A percentile compares a stretch with the other conserved stretches of the same genome.
Evolutionary conservation across 805 yeast species (phyloP).

Genomic region (Saccharomycopsis selenospora): DNA sequence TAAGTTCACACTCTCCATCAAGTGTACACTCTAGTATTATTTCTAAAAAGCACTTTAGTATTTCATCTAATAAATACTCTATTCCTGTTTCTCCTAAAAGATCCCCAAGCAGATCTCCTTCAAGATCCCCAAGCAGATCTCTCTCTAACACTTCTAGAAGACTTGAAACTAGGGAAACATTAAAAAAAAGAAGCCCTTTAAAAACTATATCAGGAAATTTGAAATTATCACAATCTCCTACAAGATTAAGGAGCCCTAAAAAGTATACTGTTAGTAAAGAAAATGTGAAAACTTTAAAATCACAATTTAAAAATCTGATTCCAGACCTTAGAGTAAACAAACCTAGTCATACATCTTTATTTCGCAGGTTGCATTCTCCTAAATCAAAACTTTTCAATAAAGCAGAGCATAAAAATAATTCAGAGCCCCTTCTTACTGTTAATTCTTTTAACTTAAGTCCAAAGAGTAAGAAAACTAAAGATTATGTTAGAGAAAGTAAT

Average conservation of each 20-base stretch:
- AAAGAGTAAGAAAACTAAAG: neutral
- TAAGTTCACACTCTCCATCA: no score
- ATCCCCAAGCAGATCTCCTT: constrained; percentile 4
- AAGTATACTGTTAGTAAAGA: neutral
- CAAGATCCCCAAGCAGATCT: constrained; percentile 1
- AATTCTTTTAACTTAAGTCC: neutral
- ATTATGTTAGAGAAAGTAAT: neutral
- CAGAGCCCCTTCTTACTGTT: neutral
- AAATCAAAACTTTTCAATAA: no score
- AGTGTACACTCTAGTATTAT: no score
- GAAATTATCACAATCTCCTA: neutral
- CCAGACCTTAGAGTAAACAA: neutral
- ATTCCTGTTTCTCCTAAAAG: no score
- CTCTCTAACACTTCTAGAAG: no score
- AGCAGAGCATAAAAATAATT: no score
- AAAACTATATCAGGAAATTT: neutral
- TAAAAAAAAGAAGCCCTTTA: neutral
- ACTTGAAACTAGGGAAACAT: neutral
- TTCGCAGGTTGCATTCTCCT: neutral
- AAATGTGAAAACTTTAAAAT: neutral
- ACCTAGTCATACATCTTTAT: neutral
- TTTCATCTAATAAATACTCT: no score
- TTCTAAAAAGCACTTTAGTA: no score
- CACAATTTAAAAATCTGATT: neutral
- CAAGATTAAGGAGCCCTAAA: neutral